phyloP scores from a whole-genome alignment of 495 filamentous ascomycete genomes.

The Hypomontagnella submonticulosa region DNA sequence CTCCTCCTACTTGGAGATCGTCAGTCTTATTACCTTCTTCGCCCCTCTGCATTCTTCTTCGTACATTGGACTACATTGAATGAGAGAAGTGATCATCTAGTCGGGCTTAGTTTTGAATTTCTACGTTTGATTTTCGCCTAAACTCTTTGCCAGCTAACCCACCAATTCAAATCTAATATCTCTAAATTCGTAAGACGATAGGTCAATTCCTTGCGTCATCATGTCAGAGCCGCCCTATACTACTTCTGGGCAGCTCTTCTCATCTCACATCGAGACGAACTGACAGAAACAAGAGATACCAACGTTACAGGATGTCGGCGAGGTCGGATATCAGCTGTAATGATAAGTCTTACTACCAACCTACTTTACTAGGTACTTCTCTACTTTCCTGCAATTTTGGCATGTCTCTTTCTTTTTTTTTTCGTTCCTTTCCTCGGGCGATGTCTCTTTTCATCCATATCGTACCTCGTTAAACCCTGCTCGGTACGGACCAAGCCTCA shows the following conservation, averaged over 20 bases:
- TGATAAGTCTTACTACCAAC: neutral
- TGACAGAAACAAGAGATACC: neutral
- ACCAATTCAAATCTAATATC: constrained; percentile 33
- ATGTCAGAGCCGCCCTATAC: constrained; percentile 39
- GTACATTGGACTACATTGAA: constrained; percentile 28
- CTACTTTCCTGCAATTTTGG: constrained; percentile 22
- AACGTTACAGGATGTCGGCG: neutral
- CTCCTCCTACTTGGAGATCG: constrained; percentile 18
- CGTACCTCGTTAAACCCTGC: constrained; percentile 30
- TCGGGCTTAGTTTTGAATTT: constrained; percentile 23
- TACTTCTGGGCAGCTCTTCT: constrained; percentile 18
- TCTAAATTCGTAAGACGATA: constrained; percentile 36
- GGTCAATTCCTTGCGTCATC: constrained; percentile 45
- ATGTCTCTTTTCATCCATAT: constrained; percentile 38
- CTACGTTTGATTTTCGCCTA: constrained; percentile 41
- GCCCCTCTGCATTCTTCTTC: constrained; percentile 21
- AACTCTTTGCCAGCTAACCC: constrained; percentile 33
- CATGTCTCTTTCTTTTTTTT: constrained; percentile 13
- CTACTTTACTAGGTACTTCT: constrained; percentile 2
- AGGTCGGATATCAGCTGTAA: constrained; percentile 13
- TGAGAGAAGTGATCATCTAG: constrained; percentile 31
- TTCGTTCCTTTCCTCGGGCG: constrained; percentile 14
- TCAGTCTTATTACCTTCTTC: constrained; percentile 24
- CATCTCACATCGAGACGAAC: neutral
- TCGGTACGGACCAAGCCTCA: constrained; percentile 42